Evolutionary conservation across 768 basidiomycete species (phyloP).

Genomic region (Pisolithus orientalis): DNA sequence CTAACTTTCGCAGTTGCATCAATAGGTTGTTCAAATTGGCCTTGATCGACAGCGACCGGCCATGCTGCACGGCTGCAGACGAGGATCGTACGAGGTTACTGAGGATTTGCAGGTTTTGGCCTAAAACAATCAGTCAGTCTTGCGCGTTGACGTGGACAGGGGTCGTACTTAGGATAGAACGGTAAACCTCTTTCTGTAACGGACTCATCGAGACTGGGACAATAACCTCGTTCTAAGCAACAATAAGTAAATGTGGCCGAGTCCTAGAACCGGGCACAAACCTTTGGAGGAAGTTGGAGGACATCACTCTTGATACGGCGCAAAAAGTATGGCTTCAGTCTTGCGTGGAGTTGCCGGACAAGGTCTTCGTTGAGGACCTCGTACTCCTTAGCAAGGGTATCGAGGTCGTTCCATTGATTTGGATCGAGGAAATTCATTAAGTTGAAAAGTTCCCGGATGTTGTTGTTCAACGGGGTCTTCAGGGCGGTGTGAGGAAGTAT

Average conservation of each 20-base stretch:
- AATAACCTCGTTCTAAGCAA: conserved; percentile 75
- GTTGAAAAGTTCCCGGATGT: conserved; percentile 93
- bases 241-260: conserved; percentile 1
- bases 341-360: conserved; percentile 70
- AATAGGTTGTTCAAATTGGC: conserved; percentile 72
- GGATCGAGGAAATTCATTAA: conserved; percentile 94
- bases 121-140: conserved; percentile 31
- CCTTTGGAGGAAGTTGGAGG: conserved; percentile 87
- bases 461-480: conserved; percentile 96
- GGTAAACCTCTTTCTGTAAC: conserved; percentile 84
- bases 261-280: conserved; percentile 22
- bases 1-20: conserved; percentile 85
- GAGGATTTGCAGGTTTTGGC: conserved; percentile 64
- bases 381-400: conserved; percentile 66
- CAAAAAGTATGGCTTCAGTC: conserved; percentile 85
- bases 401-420: conserved; percentile 67
- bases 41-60: conserved; percentile 32
- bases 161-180: conserved; percentile 68
- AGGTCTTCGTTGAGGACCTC: conserved; percentile 74
- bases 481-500: background rate
- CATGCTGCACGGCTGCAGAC: conserved; percentile 22
- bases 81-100: conserved; percentile 49
- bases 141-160: conserved; percentile 11
- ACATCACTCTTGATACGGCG: conserved; percentile 93
- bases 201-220: conserved; percentile 86